Conservation (phyloP, 768 basidiomycete species). For the Pleurotus salmoneostramineus region DNA sequence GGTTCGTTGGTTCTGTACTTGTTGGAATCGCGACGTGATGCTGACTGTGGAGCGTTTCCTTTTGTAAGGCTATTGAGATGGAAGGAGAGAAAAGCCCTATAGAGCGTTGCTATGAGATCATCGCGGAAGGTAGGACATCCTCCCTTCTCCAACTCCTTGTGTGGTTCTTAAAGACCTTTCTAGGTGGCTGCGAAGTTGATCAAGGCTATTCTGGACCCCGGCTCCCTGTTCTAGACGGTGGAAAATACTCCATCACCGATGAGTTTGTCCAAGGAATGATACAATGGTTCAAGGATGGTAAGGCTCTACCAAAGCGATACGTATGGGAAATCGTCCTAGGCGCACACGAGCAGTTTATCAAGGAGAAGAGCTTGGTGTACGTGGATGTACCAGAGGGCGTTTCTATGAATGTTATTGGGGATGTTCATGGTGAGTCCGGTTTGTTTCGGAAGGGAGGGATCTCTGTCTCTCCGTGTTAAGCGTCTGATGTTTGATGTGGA, state of each 20-base stretch:
- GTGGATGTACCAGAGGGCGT: conserved; percentile 71
- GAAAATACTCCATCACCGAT: conserved; percentile 68
- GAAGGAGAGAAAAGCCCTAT: conserved; percentile 85
- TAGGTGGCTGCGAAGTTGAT: conserved; percentile 81
- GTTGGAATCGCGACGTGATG: background rate
- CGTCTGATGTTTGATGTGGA: background rate
- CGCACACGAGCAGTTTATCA: conserved; percentile 68
- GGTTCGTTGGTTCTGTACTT: conserved; percentile 31
- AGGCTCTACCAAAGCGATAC: conserved; percentile 82
- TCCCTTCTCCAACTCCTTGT: background rate
- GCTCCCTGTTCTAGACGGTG: conserved; percentile 53
- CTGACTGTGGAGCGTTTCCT: conserved; percentile 3
- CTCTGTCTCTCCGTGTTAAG: too few relatives aligned
- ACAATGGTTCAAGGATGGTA: conserved; percentile 91
- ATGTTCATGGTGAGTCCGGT: conserved; percentile 76
- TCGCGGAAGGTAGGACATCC: conserved; percentile 55
- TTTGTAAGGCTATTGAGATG: conserved; percentile 76
- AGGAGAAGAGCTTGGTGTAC: conserved; percentile 80
- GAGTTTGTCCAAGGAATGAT: conserved; percentile 87
- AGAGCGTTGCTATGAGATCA: conserved; percentile 73
- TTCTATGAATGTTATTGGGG: conserved; percentile 92
- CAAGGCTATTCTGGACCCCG: conserved; percentile 70
- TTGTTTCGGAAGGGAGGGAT: background rate
- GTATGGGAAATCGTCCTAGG: conserved; percentile 96
- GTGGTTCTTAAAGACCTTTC: background rate